Percentiles rank a stretch among this genome's conserved stretches.
These are phyloP conservation scores for Tetradesmus lagerheimii DNA, from an alignment of 139 green algal genomes.

Conservation along the genomic window DNA sequence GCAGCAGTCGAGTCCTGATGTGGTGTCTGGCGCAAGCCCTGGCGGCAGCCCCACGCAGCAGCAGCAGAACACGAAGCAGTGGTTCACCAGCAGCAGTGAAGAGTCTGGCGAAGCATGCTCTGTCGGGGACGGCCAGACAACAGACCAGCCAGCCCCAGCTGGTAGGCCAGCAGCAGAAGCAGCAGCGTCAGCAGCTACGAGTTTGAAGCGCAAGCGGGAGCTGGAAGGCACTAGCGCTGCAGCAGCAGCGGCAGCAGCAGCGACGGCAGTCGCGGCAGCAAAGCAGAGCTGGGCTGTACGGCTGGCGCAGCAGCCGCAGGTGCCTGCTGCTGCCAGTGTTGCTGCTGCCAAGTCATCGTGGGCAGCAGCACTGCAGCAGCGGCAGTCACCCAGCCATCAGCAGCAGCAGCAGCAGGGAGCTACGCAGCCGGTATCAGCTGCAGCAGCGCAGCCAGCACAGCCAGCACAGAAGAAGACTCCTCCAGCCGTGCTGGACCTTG, in stretches of 20 bases:
- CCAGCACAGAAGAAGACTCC: too few species aligned
- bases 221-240: not conserved
- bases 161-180: not conserved
- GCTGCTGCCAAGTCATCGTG: conserved; percentile 30
- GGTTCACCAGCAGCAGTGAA: conserved; percentile 41
- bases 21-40: not conserved
- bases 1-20: conserved; percentile 17
- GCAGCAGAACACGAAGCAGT: conserved; percentile 48
- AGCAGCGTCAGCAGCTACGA: not conserved
- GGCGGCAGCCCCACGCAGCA: conserved; percentile 33
- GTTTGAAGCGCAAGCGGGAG: not conserved
- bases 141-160: not conserved
- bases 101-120: conserved; percentile 26
- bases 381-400: conserved; percentile 1
- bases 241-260: not conserved
- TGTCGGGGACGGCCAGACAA: not conserved
- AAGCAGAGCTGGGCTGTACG: not conserved
- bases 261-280: not conserved
- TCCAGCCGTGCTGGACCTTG: conserved; percentile 19
- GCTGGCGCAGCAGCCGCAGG: not conserved
- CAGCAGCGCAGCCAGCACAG: not conserved
- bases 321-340: conserved; percentile 3
- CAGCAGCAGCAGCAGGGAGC: not conserved
- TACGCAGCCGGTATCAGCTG: not conserved
- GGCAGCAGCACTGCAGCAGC: conserved; percentile 12